Percentiles rank a stretch among this genome's conserved stretches.
phyloP scores from a whole-genome alignment of 129 eudicot species.

The Lactuca saligna region DNA sequence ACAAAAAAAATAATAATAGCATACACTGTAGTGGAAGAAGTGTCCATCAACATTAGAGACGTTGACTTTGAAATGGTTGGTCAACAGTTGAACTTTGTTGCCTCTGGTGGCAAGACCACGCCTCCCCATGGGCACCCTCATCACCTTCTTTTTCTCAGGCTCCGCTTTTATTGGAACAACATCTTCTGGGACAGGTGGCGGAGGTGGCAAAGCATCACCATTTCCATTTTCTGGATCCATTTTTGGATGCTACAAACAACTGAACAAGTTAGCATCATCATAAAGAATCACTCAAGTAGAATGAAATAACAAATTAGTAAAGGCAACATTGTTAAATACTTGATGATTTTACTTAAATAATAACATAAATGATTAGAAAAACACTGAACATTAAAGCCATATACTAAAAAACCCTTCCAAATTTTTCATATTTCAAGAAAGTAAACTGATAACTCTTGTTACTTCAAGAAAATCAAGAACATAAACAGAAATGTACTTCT shows the following conservation, averaged over 20 bases:
- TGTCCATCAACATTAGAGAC: slow-evolving; percentile 67
- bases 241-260: too few species aligned
- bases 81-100: slow-evolving; percentile 48
- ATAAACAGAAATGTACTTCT: not conserved
- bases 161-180: slow-evolving; percentile 55
- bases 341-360: too few species aligned
- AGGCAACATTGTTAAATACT: too few species aligned
- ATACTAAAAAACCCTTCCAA: not conserved
- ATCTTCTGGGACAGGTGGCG: slow-evolving; percentile 73
- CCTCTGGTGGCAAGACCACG: slow-evolving; percentile 75
- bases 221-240: slow-evolving; percentile 27
- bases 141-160: slow-evolving; percentile 44
- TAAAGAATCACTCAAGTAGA: too few species aligned
- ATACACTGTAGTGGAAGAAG: slow-evolving; percentile 89
- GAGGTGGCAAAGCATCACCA: slow-evolving; percentile 82
- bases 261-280: too few species aligned
- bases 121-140: slow-evolving; percentile 70
- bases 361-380: too few species aligned
- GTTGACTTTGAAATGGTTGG: slow-evolving; percentile 81
- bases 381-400: not conserved
- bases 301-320: too few species aligned
- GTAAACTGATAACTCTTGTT: not conserved
- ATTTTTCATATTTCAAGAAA: too few species aligned
- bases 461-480: not conserved
- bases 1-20: slow-evolving; percentile 27